Base-by-base conservation (phyloP, 148 eudicot species). In the Cornus florida region DNA sequence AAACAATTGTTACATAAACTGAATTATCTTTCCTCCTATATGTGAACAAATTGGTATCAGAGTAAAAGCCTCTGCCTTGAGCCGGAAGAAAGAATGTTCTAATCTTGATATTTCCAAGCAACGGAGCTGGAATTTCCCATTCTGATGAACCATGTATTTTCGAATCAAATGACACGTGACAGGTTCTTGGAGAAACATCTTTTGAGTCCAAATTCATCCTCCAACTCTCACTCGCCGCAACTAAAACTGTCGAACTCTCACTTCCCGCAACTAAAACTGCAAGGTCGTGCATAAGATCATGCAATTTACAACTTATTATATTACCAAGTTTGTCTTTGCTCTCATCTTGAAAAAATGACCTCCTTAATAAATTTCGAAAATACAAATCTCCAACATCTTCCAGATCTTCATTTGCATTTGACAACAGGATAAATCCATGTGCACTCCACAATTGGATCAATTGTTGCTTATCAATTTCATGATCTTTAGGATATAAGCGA, bases 251-350 rank as follows among this genome's bases (percentile, higher is more conserved):
- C 1, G 8, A 53, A 53, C 59, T 11, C 19, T 16, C 7, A 7
- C 3, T 12, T 32, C 14, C 0, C 0, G 39, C 64, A 2, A 72
- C 64, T 12, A 6, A 7, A 16, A 14, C 14, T 28, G 64, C 75
- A 24, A 72, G 38, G 19, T 72, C 75, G 28, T 24, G 64, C 8
- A 72, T 32, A 72, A 72, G 75, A 53, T 72, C 38, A 28, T 72
- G 75, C 75, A 73, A 53, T 14, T 72, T 48, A 10, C 32, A 66
- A 6, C 38, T 0, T 24, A 12, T 67, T 67, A 67, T 12, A 28
- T 67, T 4, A 8, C 38, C 14, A 8, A 9, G 2, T 6, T 1
- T 6, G 11, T 67, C 10, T 10, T 0, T 2, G 6, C 2, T 5
- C 4, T 10, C 59, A 12, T 53, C 59, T 46, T 72, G 23, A 7